These are phyloP conservation scores for Jamesozyma rosinii DNA, from an alignment of 805 yeast species.

Conservation along the genomic window DNA sequence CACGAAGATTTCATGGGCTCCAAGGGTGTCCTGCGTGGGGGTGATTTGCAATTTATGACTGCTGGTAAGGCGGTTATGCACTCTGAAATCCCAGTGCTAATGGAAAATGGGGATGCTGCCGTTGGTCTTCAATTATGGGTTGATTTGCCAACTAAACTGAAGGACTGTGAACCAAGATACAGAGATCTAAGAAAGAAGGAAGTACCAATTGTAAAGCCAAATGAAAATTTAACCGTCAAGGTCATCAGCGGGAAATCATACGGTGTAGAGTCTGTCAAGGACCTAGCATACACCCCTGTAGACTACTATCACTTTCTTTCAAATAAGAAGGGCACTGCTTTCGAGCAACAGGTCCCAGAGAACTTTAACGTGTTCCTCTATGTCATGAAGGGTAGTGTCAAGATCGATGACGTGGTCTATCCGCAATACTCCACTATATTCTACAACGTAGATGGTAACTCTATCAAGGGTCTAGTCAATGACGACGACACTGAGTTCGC, in stretches of 20 bases:
- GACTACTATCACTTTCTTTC: conserved; percentile 60
- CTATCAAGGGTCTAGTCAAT: conserved; percentile 45
- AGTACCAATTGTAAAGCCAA: conserved; percentile 59
- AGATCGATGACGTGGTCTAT: conserved; percentile 36
- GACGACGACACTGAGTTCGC: conserved; percentile 47
- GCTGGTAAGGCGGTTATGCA: conserved; percentile 85
- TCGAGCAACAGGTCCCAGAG: conserved; percentile 48
- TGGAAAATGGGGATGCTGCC: conserved; percentile 40
- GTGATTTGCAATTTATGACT: conserved; percentile 89
- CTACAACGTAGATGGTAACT: conserved; percentile 62
- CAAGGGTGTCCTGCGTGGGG: conserved; percentile 65
- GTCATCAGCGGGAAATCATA: conserved; percentile 72
- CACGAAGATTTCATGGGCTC: conserved; percentile 85
- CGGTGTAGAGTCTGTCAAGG: conserved; percentile 65
- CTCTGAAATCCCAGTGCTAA: conserved; percentile 70
- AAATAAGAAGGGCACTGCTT: conserved; percentile 51
- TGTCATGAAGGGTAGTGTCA: conserved; percentile 51
- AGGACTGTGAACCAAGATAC: conserved; percentile 62
- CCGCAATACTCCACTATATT: conserved; percentile 46
- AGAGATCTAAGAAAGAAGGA: conserved; percentile 64
- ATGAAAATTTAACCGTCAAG: conserved; percentile 44
- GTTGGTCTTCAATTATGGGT: conserved; percentile 84
- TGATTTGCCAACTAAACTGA: conserved; percentile 58
- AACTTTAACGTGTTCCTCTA: conserved; percentile 65
- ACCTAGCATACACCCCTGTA: conserved; percentile 75